Conservation (phyloP, 805 yeast genomes). For the Candida silvicultrix region DNA sequence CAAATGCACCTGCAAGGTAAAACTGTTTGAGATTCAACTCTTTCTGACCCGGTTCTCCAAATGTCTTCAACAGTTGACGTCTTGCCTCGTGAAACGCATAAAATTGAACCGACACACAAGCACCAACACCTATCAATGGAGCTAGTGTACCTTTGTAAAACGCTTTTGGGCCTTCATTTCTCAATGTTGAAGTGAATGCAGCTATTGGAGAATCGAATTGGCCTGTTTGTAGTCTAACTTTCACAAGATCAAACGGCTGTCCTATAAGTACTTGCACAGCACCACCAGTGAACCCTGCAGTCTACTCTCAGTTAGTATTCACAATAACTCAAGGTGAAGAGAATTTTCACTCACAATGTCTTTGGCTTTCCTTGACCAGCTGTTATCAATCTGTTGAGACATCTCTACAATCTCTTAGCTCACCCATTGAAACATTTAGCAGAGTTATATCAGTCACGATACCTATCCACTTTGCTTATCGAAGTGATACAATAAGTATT, state of each 20-base stretch:
- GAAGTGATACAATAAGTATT: too few relatives aligned
- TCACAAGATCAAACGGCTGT: slow-evolving; percentile 93
- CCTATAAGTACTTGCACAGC: slow-evolving; percentile 90
- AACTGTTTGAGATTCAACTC: slow-evolving; percentile 57
- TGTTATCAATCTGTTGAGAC: slow-evolving; percentile 22
- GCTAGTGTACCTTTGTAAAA: slow-evolving; percentile 93
- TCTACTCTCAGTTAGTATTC: slow-evolving; percentile 7
- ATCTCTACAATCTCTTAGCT: too few relatives aligned
- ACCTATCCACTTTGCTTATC: too few relatives aligned
- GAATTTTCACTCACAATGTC: slow-evolving; percentile 41
- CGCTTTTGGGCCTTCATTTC: slow-evolving; percentile 78
- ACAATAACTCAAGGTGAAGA: too few relatives aligned
- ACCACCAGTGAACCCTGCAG: slow-evolving; percentile 93
- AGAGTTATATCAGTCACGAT: background rate
- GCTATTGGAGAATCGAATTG: slow-evolving; percentile 73
- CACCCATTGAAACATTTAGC: too few relatives aligned
- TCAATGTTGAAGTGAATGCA: slow-evolving; percentile 62
- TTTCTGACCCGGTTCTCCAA: slow-evolving; percentile 26
- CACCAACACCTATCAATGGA: slow-evolving; percentile 92
- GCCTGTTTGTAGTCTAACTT: slow-evolving; percentile 87
- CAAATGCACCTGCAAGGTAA: slow-evolving; percentile 81
- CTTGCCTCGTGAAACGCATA: slow-evolving; percentile 88
- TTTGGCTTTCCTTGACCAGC: slow-evolving; percentile 39
- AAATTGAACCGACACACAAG: slow-evolving; percentile 94
- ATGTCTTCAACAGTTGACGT: slow-evolving; percentile 50